Evolutionary conservation across 495 filamentous ascomycete genomes (phyloP).

Genomic region (Delitschia confertaspora): DNA sequence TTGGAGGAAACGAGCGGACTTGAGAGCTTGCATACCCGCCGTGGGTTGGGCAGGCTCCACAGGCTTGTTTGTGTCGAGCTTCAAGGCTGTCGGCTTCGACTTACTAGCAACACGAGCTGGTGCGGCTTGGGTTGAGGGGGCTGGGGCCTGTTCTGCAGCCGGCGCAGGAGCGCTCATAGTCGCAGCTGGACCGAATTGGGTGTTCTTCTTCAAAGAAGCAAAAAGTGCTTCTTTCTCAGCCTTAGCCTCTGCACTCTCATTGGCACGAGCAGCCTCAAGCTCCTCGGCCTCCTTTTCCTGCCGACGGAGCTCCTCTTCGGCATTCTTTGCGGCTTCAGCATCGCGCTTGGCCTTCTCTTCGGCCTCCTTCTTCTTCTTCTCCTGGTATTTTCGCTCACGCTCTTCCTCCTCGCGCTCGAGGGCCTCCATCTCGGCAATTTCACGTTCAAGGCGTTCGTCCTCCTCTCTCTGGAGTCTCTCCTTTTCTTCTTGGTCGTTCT

Average conservation of each 20-base stretch:
- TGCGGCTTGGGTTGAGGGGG: slow-evolving; percentile 32
- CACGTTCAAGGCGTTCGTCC: slow-evolving; percentile 33
- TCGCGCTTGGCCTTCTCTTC: slow-evolving; percentile 29
- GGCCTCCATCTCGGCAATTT: slow-evolving; percentile 39
- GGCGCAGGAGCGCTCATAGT: slow-evolving; percentile 41
- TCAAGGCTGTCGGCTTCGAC: slow-evolving; percentile 70
- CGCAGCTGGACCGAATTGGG: slow-evolving; percentile 39
- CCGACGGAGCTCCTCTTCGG: slow-evolving; percentile 34
- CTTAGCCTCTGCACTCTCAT: slow-evolving; percentile 30
- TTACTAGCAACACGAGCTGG: slow-evolving; percentile 39
- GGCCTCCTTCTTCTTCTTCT: slow-evolving; percentile 31
- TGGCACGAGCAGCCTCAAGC: slow-evolving; percentile 31
- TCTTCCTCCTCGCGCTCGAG: slow-evolving; percentile 34
- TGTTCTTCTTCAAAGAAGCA: slow-evolving; percentile 49
- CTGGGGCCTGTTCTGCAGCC: slow-evolving; percentile 31
- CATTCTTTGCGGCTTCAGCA: slow-evolving; percentile 26
- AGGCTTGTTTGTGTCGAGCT: slow-evolving; percentile 70
- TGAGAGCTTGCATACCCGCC: slow-evolving; percentile 81
- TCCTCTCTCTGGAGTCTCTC: slow-evolving; percentile 34
- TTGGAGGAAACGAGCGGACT: slow-evolving; percentile 73
- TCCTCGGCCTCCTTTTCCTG: slow-evolving; percentile 37
- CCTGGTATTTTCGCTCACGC: slow-evolving; percentile 32
- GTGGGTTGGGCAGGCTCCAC: slow-evolving; percentile 85
- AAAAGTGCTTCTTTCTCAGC: slow-evolving; percentile 38
- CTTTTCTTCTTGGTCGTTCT: slow-evolving; percentile 13